phyloP scores from a whole-genome alignment of 768 basidiomycete genomes.

The Mycena maculata region DNA sequence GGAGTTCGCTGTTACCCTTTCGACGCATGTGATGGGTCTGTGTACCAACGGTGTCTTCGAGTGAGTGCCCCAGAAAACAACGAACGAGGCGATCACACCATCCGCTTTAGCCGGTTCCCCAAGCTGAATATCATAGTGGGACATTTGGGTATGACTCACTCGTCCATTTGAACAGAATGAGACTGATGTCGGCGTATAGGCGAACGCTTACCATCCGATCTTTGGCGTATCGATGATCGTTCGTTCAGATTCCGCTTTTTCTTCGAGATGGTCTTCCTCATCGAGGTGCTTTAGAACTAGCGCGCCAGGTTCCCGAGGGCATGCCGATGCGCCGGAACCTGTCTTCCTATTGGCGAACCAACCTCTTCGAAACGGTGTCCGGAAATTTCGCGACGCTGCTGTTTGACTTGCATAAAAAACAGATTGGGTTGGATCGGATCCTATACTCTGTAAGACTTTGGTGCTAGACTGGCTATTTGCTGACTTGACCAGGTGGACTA shows the following conservation, averaged over 20 bases:
- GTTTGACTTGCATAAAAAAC: conserved; percentile 50
- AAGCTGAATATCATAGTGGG: conserved; percentile 54
- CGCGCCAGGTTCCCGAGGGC: conserved; percentile 41
- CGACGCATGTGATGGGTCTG: conserved; percentile 53
- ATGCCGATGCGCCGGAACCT: conserved; percentile 53
- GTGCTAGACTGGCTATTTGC: conserved; percentile 29
- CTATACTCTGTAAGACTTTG: conserved; percentile 53
- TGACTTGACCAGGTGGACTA: conserved; percentile 25
- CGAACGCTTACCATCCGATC: conserved; percentile 56
- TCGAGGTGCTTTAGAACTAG: conserved; percentile 44
- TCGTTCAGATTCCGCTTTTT: conserved; percentile 16
- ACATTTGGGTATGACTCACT: conserved; percentile 47
- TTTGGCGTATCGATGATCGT: conserved; percentile 55
- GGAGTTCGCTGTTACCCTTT: conserved; percentile 53
- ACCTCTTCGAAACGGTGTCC: conserved; percentile 54
- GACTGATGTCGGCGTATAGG: conserved; percentile 24
- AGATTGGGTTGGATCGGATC: conserved; percentile 55
- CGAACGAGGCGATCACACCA: neutral
- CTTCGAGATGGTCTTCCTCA: neutral
- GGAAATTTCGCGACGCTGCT: conserved; percentile 55
- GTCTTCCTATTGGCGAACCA: conserved; percentile 52
- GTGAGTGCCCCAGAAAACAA: conserved; percentile 33
- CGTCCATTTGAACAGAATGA: no score
- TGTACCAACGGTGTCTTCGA: conserved; percentile 56
- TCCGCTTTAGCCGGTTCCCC: conserved; percentile 51